A percentile compares a stretch with the other conserved stretches of the same genome.
These are phyloP conservation scores for Cytospora piceae DNA, from an alignment of 2,329 filamentous ascomycete species.

Conservation along the genomic window DNA sequence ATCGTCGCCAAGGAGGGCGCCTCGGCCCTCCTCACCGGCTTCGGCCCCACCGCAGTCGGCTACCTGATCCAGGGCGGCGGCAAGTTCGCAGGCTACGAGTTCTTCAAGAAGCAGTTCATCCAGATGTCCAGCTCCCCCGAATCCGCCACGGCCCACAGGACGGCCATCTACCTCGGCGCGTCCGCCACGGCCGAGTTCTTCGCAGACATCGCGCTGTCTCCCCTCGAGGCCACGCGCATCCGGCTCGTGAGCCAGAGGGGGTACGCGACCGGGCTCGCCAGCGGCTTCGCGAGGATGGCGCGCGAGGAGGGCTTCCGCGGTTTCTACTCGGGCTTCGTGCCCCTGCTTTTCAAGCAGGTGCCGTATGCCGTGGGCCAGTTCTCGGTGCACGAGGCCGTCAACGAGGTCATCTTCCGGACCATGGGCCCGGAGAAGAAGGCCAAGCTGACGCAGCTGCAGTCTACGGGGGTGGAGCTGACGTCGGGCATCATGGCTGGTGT, in stretches of 20 bases:
- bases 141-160: slow-evolving; percentile 49
- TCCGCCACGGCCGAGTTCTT: slow-evolving; percentile 72
- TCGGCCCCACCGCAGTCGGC: slow-evolving; percentile 82
- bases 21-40: slow-evolving; percentile 78
- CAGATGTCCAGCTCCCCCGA: slow-evolving; percentile 62
- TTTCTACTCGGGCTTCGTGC: slow-evolving; percentile 91
- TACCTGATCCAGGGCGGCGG: slow-evolving; percentile 89
- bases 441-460: slow-evolving; percentile 68
- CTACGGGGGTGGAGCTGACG: slow-evolving; percentile 82
- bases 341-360: slow-evolving; percentile 85
- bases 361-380: slow-evolving; percentile 96
- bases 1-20: slow-evolving; percentile 81
- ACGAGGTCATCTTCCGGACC: slow-evolving; percentile 71
- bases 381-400: slow-evolving; percentile 87
- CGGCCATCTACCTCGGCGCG: slow-evolving; percentile 71
- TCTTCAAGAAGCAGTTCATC: slow-evolving; percentile 90
- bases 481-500: slow-evolving; percentile 88
- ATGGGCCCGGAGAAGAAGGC: slow-evolving; percentile 71
- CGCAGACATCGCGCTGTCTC: slow-evolving; percentile 82
- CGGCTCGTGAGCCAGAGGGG: slow-evolving; percentile 82
- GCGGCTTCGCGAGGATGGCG: slow-evolving; percentile 75
- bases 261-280: slow-evolving; percentile 72
- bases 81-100: slow-evolving; percentile 92
- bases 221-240: slow-evolving; percentile 79
- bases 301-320: slow-evolving; percentile 77